Conservation (phyloP, 208 protist species). For the Trypanosoma melophagium region DNA sequence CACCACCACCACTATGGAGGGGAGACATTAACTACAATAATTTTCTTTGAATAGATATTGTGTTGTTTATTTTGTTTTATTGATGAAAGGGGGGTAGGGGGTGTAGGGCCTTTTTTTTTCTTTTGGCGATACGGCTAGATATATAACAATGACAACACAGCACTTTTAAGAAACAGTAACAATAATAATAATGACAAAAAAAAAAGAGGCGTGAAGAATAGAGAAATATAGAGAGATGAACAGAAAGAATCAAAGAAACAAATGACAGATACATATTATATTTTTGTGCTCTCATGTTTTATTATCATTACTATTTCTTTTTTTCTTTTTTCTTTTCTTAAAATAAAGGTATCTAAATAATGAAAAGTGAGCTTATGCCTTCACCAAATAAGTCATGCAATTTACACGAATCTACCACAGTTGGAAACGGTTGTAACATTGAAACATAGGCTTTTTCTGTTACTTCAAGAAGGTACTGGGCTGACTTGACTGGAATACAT, state of each 20-base stretch:
- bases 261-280: constrained; percentile 2
- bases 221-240: too few relatives aligned
- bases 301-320: background rate
- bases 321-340: constrained; percentile 1
- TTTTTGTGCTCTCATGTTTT: background rate
- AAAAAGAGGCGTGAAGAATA: too few relatives aligned
- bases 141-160: too few relatives aligned
- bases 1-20: background rate
- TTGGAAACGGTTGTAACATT: constrained; percentile 80
- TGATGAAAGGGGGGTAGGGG: too few relatives aligned
- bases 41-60: constrained; percentile 15
- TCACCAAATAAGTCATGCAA: constrained; percentile 72
- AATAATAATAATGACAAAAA: too few relatives aligned
- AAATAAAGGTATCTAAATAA: background rate
- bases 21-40: background rate
- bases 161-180: too few relatives aligned
- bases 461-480: constrained; percentile 45
- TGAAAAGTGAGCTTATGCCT: constrained; percentile 23
- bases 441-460: constrained; percentile 71
- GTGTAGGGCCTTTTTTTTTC: too few relatives aligned
- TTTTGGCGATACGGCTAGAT: too few relatives aligned
- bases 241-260: background rate
- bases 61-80: too few relatives aligned
- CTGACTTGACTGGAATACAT: constrained; percentile 59
- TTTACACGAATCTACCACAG: constrained; percentile 74